Evolutionary conservation across 1,284 basidiomycete species (phyloP), one percentile per base, ranked within the genome.

Genomic region (Sanguinoderma infundibulare): DNA sequence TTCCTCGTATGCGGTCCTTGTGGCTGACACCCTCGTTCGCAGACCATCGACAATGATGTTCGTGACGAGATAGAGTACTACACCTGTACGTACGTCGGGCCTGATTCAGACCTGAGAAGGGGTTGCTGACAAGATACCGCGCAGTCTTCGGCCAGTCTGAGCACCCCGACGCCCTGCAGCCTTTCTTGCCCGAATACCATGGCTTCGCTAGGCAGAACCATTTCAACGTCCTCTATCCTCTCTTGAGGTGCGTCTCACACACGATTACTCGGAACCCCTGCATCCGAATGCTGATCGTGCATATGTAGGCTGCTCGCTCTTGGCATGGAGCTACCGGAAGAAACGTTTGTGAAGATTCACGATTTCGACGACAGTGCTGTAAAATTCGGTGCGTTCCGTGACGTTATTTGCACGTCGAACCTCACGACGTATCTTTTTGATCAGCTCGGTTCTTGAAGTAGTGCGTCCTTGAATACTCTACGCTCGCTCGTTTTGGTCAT

Each of bases 141-240:
- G 73, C 82, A 52, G 72, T 84, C 35, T 77, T 81, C 75, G 61
- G 77, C 76, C 17, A 67, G 60, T 65, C 69, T 32, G 59, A 68
- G 63, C 81, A 87, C 73, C 82, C 86, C 34, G 73, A 82, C 65
- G 67, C 79, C 26, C 54, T 88, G 60, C 77, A 79, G 14, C 81
- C 87, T 0, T 79, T 86, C 62, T 73, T 89, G 1, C 81, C 85
- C 6, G 88, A 91, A 68, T 79, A 91, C 20, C 73, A 79, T 24
- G 78, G 74, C 0, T 87, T 87, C 62, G 75, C 77, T 20, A 76
- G 74, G 32, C 78, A 83, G 57, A 85, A 83, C 62, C 84, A 87
- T 62, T 76, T 78, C 61, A 75, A 82, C 10, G 73, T 87, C 17
- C 63, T 87, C 14, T 73, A 82, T 62, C 81, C 82, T 0, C 75